These are phyloP conservation scores for Trametes meyenii DNA, from an alignment of 768 basidiomycete species.

Conservation along the genomic window DNA sequence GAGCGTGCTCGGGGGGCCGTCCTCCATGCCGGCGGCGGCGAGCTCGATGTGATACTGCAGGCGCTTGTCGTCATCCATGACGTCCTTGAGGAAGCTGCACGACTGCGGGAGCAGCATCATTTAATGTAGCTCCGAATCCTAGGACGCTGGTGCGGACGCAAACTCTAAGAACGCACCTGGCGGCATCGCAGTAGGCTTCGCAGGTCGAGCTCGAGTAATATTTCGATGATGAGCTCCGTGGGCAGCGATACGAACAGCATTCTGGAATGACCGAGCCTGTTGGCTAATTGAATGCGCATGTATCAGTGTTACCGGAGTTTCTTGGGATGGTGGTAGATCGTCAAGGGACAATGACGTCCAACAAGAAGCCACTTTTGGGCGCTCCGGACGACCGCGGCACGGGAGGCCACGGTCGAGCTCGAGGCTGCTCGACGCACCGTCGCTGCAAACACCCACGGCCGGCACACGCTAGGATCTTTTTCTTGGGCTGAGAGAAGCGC, in stretches of 20 bases:
- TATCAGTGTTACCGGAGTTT: too few species aligned
- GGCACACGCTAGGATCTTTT: too few species aligned
- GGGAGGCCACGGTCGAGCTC: background rate
- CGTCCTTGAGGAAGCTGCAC: constrained; percentile 20
- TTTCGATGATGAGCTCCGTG: constrained; percentile 26
- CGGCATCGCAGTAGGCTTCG: constrained; percentile 24
- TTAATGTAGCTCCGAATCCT: background rate
- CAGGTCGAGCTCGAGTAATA: constrained; percentile 28
- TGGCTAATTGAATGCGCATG: too few species aligned
- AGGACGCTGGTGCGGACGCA: background rate
- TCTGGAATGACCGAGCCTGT: background rate
- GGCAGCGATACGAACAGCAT: constrained; percentile 18
- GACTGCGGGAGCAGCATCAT: constrained; percentile 19
- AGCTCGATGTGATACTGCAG: constrained; percentile 37
- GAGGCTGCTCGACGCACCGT: background rate
- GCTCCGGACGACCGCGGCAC: background rate
- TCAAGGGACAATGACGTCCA: background rate
- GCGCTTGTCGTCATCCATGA: constrained; percentile 20
- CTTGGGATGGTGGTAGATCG: background rate
- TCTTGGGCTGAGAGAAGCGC: too few species aligned
- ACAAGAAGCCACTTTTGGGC: background rate
- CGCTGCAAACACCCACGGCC: too few species aligned
- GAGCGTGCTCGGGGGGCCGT: constrained; percentile 38
- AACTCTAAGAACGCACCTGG: constrained; percentile 20
- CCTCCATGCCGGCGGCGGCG: constrained; percentile 44